These are phyloP conservation scores for Candida qinlingensis DNA, from an alignment of 805 yeast genomes.

Conservation along the genomic window DNA sequence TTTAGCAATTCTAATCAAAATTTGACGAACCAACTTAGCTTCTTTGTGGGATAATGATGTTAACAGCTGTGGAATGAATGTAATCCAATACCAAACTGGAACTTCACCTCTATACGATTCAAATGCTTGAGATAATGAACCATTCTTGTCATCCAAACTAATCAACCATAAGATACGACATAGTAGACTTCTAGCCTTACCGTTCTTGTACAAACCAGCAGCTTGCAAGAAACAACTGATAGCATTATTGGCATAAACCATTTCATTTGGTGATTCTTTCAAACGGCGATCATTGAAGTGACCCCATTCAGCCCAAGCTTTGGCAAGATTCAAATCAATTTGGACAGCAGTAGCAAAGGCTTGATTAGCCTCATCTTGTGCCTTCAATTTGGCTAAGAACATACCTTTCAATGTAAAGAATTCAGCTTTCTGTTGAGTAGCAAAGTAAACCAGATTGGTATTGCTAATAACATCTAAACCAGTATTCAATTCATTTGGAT, in stretches of 20 bases:
- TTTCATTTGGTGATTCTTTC: conserved; percentile 76
- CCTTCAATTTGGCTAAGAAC: conserved; percentile 88
- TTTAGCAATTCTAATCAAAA: conserved; percentile 88
- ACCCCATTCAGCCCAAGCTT: conserved; percentile 99
- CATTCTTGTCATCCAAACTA: conserved; percentile 80
- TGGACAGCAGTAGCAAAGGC: conserved; percentile 98
- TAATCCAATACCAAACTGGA: conserved; percentile 99
- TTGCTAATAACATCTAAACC: conserved; percentile 96
- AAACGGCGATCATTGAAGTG: conserved; percentile 84
- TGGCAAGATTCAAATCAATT: conserved; percentile 86
- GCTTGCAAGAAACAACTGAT: conserved; percentile 95
- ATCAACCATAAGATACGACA: conserved; percentile 93
- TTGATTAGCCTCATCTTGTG: conserved; percentile 92
- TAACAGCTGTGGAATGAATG: conserved; percentile 90
- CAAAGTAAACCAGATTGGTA: conserved; percentile 92
- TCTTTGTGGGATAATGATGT: conserved; percentile 88
- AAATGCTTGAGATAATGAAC: conserved; percentile 79
- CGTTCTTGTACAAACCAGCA: conserved; percentile 90
- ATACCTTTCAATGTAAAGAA: conserved; percentile 96
- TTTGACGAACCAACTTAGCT: conserved; percentile 82
- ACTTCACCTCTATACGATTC: conserved; percentile 92
- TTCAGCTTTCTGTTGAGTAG: conserved; percentile 96
- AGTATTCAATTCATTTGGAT: conserved; percentile 82
- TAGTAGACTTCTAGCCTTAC: conserved; percentile 80
- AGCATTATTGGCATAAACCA: conserved; percentile 86